Conservation (phyloP, 2,329 filamentous ascomycete species). For the Coleophoma eucalyptorum region DNA sequence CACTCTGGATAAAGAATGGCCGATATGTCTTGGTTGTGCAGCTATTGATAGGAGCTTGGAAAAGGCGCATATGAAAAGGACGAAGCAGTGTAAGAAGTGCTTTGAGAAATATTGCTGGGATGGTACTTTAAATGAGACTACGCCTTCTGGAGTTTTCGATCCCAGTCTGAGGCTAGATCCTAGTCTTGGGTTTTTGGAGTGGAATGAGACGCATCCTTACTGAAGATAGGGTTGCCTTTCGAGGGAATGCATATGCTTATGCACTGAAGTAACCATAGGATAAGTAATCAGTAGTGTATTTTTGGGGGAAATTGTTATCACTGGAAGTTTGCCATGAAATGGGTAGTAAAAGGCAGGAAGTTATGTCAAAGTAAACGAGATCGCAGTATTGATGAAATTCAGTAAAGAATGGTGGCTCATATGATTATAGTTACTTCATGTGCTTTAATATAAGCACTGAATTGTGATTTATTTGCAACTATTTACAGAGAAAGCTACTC, state of each 20-base stretch:
- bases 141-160: slow-evolving; percentile 2
- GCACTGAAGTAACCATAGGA: background rate
- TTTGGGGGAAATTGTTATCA: too few relatives aligned
- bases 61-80: slow-evolving; percentile 12
- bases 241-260: background rate
- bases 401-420: too few relatives aligned
- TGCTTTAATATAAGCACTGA: too few relatives aligned
- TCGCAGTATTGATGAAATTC: too few relatives aligned
- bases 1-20: slow-evolving; percentile 14
- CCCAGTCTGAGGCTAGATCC: slow-evolving; percentile 7
- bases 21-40: slow-evolving; percentile 18
- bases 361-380: too few relatives aligned
- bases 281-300: background rate
- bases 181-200: slow-evolving; percentile 7
- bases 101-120: slow-evolving; percentile 20
- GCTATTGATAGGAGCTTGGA: slow-evolving; percentile 17
- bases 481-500: too few relatives aligned
- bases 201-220: slow-evolving; percentile 3
- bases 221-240: background rate
- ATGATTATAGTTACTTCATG: too few relatives aligned
- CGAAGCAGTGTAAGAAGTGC: slow-evolving; percentile 15
- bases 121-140: slow-evolving; percentile 8
- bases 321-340: too few relatives aligned
- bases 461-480: too few relatives aligned
- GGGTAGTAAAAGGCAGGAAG: too few relatives aligned